Evolutionary conservation across 2,329 filamentous ascomycete species (phyloP).

Genomic region (Hypoxylon sp.): DNA sequence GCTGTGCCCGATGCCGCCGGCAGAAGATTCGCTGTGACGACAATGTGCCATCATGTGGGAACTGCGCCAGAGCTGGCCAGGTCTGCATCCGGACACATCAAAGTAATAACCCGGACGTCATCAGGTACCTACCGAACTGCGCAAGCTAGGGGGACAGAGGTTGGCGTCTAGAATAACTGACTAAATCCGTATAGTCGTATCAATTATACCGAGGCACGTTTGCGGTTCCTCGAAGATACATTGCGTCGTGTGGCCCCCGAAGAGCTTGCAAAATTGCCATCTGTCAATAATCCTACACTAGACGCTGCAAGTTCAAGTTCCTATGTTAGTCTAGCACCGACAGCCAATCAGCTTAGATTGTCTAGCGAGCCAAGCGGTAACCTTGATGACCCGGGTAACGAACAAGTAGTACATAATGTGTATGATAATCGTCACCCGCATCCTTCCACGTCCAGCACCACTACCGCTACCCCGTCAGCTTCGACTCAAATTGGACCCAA

Average conservation of each 20-base stretch:
- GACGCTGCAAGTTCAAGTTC: slow-evolving; percentile 15
- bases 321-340: slow-evolving; percentile 24
- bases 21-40: slow-evolving; percentile 56
- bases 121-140: slow-evolving; percentile 25
- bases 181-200: slow-evolving; percentile 16
- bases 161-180: slow-evolving; percentile 8
- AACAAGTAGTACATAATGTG: slow-evolving; percentile 33
- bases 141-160: background rate
- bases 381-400: slow-evolving; percentile 1
- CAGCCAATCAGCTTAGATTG: background rate
- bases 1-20: slow-evolving; percentile 54
- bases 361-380: background rate
- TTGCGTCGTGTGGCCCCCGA: slow-evolving; percentile 45
- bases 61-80: slow-evolving; percentile 52
- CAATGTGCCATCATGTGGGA: slow-evolving; percentile 52
- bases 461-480: slow-evolving; percentile 14
- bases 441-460: slow-evolving; percentile 26
- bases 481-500: slow-evolving; percentile 37
- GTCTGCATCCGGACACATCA: slow-evolving; percentile 51
- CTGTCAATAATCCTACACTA: background rate
- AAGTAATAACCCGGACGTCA: slow-evolving; percentile 33
- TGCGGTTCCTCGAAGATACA: slow-evolving; percentile 43
- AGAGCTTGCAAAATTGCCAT: slow-evolving; percentile 43
- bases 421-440: slow-evolving; percentile 28
- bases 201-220: slow-evolving; percentile 30